Base-by-base conservation (phyloP, 148 eudicot species). In the Pharnaceum exiguum region DNA sequence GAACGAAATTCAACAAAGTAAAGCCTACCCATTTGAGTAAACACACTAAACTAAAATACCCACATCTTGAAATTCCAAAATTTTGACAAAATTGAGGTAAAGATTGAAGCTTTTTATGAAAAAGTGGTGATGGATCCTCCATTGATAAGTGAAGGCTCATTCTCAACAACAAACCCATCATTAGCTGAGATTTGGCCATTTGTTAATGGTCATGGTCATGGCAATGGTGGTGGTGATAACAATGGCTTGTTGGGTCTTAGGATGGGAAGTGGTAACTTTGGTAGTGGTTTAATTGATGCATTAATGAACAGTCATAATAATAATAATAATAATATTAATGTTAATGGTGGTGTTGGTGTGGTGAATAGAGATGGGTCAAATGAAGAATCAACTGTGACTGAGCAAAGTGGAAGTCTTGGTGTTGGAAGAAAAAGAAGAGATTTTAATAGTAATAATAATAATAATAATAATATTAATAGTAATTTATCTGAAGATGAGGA, bases 101-200 rank as follows among this genome's bases (percentile, higher is more conserved):
- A 35, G 13, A 18, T 2, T 8, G 18, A n/a, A 37, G 35, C 8
- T n/a, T 35, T 35, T 35, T 35, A n/a, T 35, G 38, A 35, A 1
- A 16, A 4, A 3, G 5, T 35, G 31, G 23, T 35, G 38, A 91
- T 91, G 97, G 97, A 87, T 74, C 97, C 93, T 67, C 93, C 97
- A 40, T 64, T 87, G 68, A 72, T 87, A 16, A 85, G 57, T 57
- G 96, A 87, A 59, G 72, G 76, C 12, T 85, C 96, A 17, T 87
- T 87, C 60, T 66, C 96, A 23, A 76, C 87, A 1, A 74, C 78
- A 12, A 90, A 82, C 63, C 97, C 96, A 17, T 75, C 88, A 48
- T 65, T 91, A 63, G 76, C 86, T 3, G 98, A 82, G 80, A 83
- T 87, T 71, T 83, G 91, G 86, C 89, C 90, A 1, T 73, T 66